A percentile compares a stretch with the other conserved stretches of the same genome.
Evolutionary conservation across 2,329 filamentous ascomycete genomes (phyloP).

Genomic region (Penicillium rolfsii): DNA sequence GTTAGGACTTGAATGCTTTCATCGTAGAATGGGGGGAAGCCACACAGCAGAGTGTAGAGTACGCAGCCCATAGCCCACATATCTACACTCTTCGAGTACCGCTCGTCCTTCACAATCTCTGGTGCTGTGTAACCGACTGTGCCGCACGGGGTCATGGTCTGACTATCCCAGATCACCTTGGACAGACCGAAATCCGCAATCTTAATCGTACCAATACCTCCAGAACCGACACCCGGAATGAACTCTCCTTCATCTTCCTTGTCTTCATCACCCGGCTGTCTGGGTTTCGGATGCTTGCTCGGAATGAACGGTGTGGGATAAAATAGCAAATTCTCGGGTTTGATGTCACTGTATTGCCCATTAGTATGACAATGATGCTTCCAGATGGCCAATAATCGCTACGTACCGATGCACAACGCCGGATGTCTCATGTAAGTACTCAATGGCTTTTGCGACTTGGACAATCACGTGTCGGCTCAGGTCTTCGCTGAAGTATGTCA

Average conservation of each 20-base stretch:
- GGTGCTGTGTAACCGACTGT: constrained; percentile 98
- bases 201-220: constrained; percentile 93
- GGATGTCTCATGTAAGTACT: constrained; percentile 91
- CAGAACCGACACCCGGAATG: constrained; percentile 75
- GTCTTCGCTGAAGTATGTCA: constrained; percentile 98
- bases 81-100: constrained; percentile 97
- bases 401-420: constrained; percentile 94
- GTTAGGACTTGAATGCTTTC: constrained; percentile 96
- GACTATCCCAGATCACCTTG: constrained; percentile 97
- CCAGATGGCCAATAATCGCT: not conserved
- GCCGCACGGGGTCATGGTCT: constrained; percentile 99
- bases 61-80: constrained; percentile 99
- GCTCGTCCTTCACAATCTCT: constrained; percentile 98
- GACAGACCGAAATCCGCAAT: constrained; percentile 97
- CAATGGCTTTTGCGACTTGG: constrained; percentile 91
- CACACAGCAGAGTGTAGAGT: constrained; percentile 92
- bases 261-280: constrained; percentile 87
- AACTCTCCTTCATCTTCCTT: constrained; percentile 98
- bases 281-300: constrained; percentile 77
- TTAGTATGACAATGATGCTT: constrained; percentile 12
- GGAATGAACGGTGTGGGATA: constrained; percentile 82
- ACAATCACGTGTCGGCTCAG: constrained; percentile 91
- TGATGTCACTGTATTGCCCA: constrained; percentile 62
- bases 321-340: constrained; percentile 96
- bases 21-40: constrained; percentile 98